Base-by-base conservation (phyloP, 2,329 filamentous ascomycete genomes). In the Orbilia javanica region DNA sequence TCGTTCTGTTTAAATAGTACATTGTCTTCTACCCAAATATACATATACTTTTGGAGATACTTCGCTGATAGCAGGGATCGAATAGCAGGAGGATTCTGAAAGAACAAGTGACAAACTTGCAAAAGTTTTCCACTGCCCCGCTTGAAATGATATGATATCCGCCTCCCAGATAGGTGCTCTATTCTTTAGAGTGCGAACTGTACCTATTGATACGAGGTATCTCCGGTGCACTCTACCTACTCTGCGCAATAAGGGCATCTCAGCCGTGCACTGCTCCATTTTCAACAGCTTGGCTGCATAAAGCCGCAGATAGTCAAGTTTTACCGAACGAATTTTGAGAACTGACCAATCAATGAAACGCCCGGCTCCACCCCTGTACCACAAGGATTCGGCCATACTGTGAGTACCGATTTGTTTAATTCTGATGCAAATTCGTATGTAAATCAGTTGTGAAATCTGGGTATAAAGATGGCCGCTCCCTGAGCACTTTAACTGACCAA, bases 271-370 rank as follows among this genome's bases (percentile, higher is more conserved):
- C n/a, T n/a, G n/a, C 34, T 34, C 18, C 20, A 39, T 60, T 29
- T 18, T 42, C 55, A 13, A 39, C 55, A 39, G 18, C 57, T 57
- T 64, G 46, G 57, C 68, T 65, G 57, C 57, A 55, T 50, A 10
- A 46, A 18, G n/a, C 11, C 10, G 39, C 42, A 50, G 18, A 72
- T 20, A 20, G 36, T 53, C 34, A 53, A 64, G 34, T 72, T 72
- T 72, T 65, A 27, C 68, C 68, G 68, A 72, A 72, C 68, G 68
- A 72, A 64, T 20, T 64, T 72, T 55, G 68, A 55, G 57, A 72
- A 72, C 22, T 20, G 34, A 27, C 68, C 68, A 72, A 72, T 72
- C 57, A 72, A 18, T 20, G 25, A 20, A 48, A 29, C 18, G 11
- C 2, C 6, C 27, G 52, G 8, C 31, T 3, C 13, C 11, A 60